These are phyloP conservation scores for Lentinula sp. DNA, from an alignment of 768 basidiomycete species.

Conservation along the genomic window DNA sequence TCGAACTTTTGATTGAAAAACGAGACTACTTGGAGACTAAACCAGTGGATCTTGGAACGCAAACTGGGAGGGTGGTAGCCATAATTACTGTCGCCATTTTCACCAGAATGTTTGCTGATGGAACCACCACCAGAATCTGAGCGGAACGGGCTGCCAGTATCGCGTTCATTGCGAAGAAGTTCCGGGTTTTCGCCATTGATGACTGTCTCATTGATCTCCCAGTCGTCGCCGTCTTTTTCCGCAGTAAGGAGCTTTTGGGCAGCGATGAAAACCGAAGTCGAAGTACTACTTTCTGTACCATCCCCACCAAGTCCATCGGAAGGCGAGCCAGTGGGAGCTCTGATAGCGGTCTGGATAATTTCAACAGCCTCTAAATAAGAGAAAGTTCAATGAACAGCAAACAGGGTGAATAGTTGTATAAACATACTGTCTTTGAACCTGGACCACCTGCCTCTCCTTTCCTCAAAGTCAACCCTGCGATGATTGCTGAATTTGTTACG, in stretches of 20 bases:
- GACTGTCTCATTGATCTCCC: constrained; percentile 1
- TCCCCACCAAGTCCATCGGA: background rate
- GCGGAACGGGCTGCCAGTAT: background rate
- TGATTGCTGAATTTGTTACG: background rate
- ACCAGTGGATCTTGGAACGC: background rate
- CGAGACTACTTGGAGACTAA: background rate
- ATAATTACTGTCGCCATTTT: background rate
- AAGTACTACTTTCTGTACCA: constrained; percentile 3
- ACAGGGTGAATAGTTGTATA: background rate
- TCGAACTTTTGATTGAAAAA: constrained; percentile 5
- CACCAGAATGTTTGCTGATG: background rate
- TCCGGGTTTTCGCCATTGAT: background rate
- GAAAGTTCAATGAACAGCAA: background rate
- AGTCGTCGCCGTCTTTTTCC: constrained; percentile 4
- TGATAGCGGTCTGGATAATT: background rate
- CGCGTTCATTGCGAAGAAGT: background rate
- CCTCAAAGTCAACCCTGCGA: background rate
- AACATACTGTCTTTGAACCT: constrained; percentile 3
- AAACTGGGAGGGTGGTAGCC: background rate
- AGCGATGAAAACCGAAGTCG: constrained; percentile 4
- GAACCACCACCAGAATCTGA: background rate
- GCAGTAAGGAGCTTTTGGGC: constrained; percentile 1
- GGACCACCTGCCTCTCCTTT: background rate
- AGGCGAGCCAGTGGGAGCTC: constrained; percentile 1
- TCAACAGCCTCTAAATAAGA: background rate